Conservation (phyloP, 805 yeast genomes). For the Metschnikowia bowlesiae region DNA sequence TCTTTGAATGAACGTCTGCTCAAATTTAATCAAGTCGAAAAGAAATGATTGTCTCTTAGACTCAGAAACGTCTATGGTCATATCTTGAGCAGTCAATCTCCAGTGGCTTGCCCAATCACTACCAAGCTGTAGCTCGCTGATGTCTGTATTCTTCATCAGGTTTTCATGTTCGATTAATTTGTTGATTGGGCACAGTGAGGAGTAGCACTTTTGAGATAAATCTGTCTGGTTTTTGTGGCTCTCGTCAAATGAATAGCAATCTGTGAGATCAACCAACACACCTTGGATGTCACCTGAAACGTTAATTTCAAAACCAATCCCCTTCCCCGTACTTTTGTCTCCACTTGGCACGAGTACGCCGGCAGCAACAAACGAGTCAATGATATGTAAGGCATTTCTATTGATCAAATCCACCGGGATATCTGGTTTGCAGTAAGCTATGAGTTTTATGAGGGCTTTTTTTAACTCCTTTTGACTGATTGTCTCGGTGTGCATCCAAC, state of each 20-base stretch:
- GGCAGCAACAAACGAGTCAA: constrained; percentile 37
- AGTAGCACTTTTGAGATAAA: constrained; percentile 22
- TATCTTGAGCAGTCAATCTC: constrained; percentile 53
- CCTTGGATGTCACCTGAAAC: constrained; percentile 29
- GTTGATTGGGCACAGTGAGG: constrained; percentile 31
- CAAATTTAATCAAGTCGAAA: constrained; percentile 69
- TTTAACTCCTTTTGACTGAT: constrained; percentile 51
- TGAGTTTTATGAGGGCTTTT: constrained; percentile 46
- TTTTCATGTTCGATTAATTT: constrained; percentile 16
- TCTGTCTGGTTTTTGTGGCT: constrained; percentile 10
- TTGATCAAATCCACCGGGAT: constrained; percentile 48
- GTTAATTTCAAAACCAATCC: background rate
- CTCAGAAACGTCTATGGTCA: constrained; percentile 46
- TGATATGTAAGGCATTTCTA: constrained; percentile 46
- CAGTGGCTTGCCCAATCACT: constrained; percentile 65
- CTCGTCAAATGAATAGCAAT: constrained; percentile 39
- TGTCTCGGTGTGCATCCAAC: constrained; percentile 50
- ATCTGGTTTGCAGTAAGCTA: constrained; percentile 48
- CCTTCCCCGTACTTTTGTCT: background rate
- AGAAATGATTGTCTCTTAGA: constrained; percentile 69
- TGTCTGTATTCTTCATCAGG: constrained; percentile 17
- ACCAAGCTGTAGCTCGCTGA: constrained; percentile 27
- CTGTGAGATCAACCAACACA: constrained; percentile 41
- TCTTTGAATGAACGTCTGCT: constrained; percentile 64
- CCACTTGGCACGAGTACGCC: constrained; percentile 25